These are phyloP conservation scores for Cicer pinnatifidum DNA, from an alignment of 306 rosid genomes.

Conservation along the genomic window DNA sequence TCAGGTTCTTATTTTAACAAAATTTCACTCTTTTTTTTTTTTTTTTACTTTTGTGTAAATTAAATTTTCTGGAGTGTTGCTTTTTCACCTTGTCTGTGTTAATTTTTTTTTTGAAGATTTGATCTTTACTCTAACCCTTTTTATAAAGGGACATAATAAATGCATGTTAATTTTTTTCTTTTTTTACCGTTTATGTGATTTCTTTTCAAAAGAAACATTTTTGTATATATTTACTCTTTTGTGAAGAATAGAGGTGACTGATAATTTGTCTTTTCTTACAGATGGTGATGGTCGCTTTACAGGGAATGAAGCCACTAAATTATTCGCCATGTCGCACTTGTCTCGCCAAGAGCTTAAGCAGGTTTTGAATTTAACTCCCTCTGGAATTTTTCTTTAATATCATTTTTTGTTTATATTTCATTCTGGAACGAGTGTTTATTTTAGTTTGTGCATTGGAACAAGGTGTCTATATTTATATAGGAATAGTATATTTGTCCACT, in stretches of 20 bases:
- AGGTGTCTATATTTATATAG: background rate
- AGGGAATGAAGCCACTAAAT: slow-evolving; percentile 78
- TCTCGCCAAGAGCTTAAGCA: slow-evolving; percentile 84
- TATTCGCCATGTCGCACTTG: slow-evolving; percentile 75
- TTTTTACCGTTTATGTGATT: background rate
- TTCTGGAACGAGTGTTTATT: background rate
- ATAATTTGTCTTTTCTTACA: slow-evolving; percentile 38
- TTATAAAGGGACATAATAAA: background rate
- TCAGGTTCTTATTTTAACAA: slow-evolving; percentile 53
- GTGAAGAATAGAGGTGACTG: background rate
- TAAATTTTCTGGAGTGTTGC: background rate
- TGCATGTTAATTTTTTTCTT: background rate
- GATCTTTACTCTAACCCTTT: slow-evolving; percentile 17
- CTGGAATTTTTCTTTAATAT: too few species aligned
- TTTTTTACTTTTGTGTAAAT: background rate
- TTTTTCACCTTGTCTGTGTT: background rate
- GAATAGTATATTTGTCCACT: background rate
- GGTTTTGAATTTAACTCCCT: slow-evolving; percentile 49
- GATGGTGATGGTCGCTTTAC: slow-evolving; percentile 92
- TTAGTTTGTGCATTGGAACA: slow-evolving; percentile 5
- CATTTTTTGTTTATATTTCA: too few species aligned
- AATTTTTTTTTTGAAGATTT: background rate
- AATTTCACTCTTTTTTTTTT: background rate
- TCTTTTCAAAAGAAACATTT: background rate
- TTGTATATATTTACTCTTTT: background rate